Evolutionary conservation across 208 protist species (phyloP), one percentile per base, ranked within the genome.

Genomic region (Sergeia podlipaevii): DNA sequence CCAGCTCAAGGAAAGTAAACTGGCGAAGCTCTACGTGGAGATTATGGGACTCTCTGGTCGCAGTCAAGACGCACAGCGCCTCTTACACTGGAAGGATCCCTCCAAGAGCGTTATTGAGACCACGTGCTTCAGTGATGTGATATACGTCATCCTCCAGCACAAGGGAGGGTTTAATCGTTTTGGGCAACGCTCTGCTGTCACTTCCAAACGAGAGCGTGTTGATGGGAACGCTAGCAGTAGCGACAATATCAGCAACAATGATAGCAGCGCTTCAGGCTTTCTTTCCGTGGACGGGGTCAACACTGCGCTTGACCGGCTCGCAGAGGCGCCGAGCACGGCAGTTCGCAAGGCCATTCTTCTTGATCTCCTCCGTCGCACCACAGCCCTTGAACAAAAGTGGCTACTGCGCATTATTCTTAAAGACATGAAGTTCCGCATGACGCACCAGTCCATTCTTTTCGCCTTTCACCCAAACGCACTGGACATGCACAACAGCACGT

Each of bases 391-490:
- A 58, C 78, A 87, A 32, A 74, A 77, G 53, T 90, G 82, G 82
- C 36, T 90, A 0, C 15, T 87, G 2, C 68, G 78, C 2, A 90
- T 90, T 29, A 67, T 90, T n/a, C 36, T 85, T 3, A 80, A 84
- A 46, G 78, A 86, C 53, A 66, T 78, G 42, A 69, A 69, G 34
- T 61, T 85, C 23, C 54, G 61, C 34, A 53, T 81, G 41, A 54
- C 38, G 0, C 59, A 79, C 27, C 48, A 63, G 17, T 65, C 65
- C 32, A 74, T 90, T 21, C 55, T 90, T 20, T 46, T 36, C 23
- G 55, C 45, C 23, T 83, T 90, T 34, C 82, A 90, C 51, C 78
- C 70, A 2, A 33, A 52, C 32, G 82, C 82, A 15, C 26, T 75
- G 13, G 60, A 78, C 38, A 39, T 77, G 18, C 72, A 65, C 60